Evolutionary conservation across 2,329 filamentous ascomycete species (phyloP).

Genomic region (Penicillium palitans): DNA sequence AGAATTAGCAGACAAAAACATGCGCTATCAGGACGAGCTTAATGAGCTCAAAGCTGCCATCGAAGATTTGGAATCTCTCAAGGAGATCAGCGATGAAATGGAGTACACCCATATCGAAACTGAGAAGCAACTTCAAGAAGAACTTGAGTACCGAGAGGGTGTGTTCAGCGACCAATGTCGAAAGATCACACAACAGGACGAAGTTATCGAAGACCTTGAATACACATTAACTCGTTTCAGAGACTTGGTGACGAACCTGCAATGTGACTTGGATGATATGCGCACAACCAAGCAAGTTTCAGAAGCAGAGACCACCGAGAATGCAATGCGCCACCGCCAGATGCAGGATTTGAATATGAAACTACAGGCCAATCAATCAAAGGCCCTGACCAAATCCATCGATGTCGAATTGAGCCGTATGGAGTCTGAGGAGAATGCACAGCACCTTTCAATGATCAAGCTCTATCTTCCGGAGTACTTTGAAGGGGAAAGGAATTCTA

Average conservation of each 20-base stretch:
- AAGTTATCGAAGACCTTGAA: conserved; percentile 80
- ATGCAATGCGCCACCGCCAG: conserved; percentile 81
- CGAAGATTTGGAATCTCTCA: conserved; percentile 82
- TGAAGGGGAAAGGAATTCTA: conserved; percentile 75
- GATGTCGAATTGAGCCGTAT: conserved; percentile 84
- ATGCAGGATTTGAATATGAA: conserved; percentile 98
- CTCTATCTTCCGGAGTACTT: conserved; percentile 86
- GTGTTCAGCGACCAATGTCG: conserved; percentile 80
- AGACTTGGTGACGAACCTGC: conserved; percentile 80
- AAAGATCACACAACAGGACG: conserved; percentile 72
- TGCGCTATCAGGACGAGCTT: conserved; percentile 77
- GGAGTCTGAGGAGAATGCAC: conserved; percentile 82
- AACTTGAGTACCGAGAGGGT: conserved; percentile 83
- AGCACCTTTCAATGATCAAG: conserved; percentile 86
- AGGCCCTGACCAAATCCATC: conserved; percentile 91
- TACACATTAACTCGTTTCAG: conserved; percentile 87
- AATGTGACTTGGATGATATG: conserved; percentile 87
- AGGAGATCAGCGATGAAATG: conserved; percentile 91
- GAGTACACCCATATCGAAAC: conserved; percentile 91
- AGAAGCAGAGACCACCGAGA: conserved; percentile 87
- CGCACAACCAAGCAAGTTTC: conserved; percentile 88
- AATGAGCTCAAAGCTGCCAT: conserved; percentile 79
- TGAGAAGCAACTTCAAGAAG: conserved; percentile 90
- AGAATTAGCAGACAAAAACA: conserved; percentile 83
- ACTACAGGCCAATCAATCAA: conserved; percentile 83